Evolutionary conservation across 768 basidiomycete species (phyloP).

Genomic region (Fomitopsis serialis): DNA sequence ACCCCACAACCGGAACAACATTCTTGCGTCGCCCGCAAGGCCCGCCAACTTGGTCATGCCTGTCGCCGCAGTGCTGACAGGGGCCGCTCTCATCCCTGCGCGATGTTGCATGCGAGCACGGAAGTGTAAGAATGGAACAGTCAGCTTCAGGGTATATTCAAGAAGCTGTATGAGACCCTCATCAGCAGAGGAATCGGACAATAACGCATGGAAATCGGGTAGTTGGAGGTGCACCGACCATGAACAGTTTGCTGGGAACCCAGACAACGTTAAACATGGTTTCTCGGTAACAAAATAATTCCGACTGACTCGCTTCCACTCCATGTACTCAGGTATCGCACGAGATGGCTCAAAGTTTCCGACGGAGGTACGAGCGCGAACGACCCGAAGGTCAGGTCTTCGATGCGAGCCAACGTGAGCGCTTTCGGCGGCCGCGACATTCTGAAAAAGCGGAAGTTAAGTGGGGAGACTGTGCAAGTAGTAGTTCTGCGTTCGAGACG

Average conservation of each 20-base stretch:
- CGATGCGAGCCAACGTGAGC: conserved; percentile 44
- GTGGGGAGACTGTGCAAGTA: neutral
- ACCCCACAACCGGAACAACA: conserved; percentile 80
- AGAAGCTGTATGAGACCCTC: conserved; percentile 43
- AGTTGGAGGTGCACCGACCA: conserved; percentile 40
- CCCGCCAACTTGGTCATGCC: conserved; percentile 49
- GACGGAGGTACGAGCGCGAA: conserved; percentile 57
- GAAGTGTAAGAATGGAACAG: conserved; percentile 59
- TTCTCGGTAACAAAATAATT: neutral
- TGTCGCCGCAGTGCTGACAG: conserved; percentile 49
- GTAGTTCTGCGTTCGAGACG: neutral
- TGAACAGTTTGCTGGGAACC: conserved; percentile 61
- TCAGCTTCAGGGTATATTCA: conserved; percentile 67
- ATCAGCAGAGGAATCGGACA: neutral
- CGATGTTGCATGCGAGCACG: conserved; percentile 67
- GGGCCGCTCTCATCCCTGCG: conserved; percentile 49
- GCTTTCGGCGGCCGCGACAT: conserved; percentile 53
- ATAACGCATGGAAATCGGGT: neutral
- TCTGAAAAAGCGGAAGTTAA: neutral
- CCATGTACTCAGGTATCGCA: conserved; percentile 78
- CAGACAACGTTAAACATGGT: neutral
- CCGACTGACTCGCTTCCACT: conserved; percentile 71
- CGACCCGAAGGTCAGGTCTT: conserved; percentile 58
- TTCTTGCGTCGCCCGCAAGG: conserved; percentile 62
- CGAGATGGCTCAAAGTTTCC: conserved; percentile 62